A percentile compares a stretch with the other conserved stretches of the same genome.
phyloP scores from a whole-genome alignment of 352 stramenopile species.

The Aphanomyces euteiches region DNA sequence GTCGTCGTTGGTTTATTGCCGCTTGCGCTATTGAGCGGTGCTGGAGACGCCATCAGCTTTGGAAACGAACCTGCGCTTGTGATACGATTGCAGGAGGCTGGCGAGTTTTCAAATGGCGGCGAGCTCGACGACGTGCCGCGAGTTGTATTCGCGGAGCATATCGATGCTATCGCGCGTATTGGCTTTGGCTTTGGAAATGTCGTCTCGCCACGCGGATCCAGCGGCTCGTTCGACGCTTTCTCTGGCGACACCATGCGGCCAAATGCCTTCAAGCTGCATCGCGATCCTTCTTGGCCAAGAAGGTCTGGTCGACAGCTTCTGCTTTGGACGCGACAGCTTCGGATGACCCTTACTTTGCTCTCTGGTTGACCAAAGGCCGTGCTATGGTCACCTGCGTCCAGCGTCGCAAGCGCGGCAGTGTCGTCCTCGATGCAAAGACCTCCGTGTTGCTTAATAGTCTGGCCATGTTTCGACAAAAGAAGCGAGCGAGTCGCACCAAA shows the following conservation, averaged over 20 bases:
- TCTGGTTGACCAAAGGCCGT: neutral
- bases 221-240: slow-evolving; percentile 5
- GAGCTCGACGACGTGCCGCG: neutral
- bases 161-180: neutral
- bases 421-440: neutral
- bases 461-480: neutral
- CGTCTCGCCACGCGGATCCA: slow-evolving; percentile 6
- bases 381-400: slow-evolving; percentile 10
- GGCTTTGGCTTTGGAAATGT: slow-evolving; percentile 1
- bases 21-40: neutral
- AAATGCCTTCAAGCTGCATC: neutral
- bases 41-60: neutral
- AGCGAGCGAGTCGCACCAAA: neutral
- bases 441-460: neutral
- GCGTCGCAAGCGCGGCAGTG: slow-evolving; percentile 4
- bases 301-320: slow-evolving; percentile 4
- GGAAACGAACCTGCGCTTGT: neutral
- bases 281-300: slow-evolving; percentile 6
- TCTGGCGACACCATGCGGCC: neutral
- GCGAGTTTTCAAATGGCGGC: neutral
- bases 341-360: slow-evolving; percentile 11
- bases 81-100: neutral
- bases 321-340: neutral
- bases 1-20: neutral
- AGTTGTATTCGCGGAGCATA: neutral